Conservation (phyloP, 768 basidiomycete genomes). For the Auriculariales sp. region DNA sequence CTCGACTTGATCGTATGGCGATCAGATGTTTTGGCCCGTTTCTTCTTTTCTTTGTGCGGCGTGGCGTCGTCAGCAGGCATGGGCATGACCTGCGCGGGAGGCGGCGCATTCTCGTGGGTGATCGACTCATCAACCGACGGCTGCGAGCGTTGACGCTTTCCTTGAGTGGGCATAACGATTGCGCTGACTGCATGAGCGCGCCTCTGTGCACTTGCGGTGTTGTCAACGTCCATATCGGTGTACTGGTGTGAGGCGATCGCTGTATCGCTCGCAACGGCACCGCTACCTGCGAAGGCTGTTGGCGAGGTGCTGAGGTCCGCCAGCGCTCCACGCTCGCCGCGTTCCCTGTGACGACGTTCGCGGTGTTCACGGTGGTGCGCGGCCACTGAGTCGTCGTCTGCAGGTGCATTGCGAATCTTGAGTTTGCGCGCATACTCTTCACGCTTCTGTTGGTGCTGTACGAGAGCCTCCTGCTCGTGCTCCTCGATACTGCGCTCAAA, state of each 20-base stretch:
- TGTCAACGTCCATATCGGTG: background rate
- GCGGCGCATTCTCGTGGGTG: too few relatives aligned
- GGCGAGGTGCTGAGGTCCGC: background rate
- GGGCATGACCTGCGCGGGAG: background rate
- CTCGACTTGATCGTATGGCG: slow-evolving; percentile 93
- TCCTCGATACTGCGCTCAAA: slow-evolving; percentile 67
- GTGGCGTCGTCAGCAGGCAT: slow-evolving; percentile 24
- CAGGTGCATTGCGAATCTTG: slow-evolving; percentile 17
- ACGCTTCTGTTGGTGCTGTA: slow-evolving; percentile 73
- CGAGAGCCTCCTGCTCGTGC: slow-evolving; percentile 66
- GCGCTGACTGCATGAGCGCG: slow-evolving; percentile 13
- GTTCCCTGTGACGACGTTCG: slow-evolving; percentile 19
- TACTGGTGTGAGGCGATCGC: background rate
- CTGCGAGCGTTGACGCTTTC: too few relatives aligned
- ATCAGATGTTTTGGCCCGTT: slow-evolving; percentile 27
- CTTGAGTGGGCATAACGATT: slow-evolving; percentile 29
- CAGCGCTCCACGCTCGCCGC: slow-evolving; percentile 21
- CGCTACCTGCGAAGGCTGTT: background rate
- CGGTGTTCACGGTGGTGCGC: slow-evolving; percentile 9
- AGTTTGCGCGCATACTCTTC: slow-evolving; percentile 71
- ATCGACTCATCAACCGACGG: too few relatives aligned
- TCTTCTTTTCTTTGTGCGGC: slow-evolving; percentile 32
- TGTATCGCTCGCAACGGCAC: background rate
- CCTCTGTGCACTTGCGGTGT: background rate
- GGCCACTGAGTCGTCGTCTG: slow-evolving; percentile 5